Percentiles rank a stretch among this genome's conserved stretches.
Conservation (phyloP, 345 rosid genomes). For the Brassica rapa region DNA sequence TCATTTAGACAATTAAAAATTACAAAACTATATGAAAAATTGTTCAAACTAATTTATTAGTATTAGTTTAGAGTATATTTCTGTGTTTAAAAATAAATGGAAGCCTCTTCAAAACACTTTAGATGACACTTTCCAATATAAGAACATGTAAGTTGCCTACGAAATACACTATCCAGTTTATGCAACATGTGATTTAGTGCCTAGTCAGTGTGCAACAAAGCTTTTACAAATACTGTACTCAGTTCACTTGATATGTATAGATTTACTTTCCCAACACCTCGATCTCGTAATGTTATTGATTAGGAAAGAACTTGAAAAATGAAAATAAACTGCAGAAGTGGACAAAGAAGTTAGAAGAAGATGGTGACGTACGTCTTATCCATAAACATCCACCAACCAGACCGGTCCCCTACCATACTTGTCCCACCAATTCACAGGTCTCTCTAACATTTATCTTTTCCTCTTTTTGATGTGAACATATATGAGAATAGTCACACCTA, state of each 20-base stretch:
- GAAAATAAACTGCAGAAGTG: not conserved
- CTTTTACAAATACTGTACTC: not conserved
- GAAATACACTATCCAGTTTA: not conserved
- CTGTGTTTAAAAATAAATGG: not conserved
- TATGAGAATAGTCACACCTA: not conserved
- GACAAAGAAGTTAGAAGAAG: conserved; percentile 47
- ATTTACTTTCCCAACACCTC: not conserved
- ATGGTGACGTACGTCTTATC: conserved; percentile 69
- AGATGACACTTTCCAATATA: not conserved
- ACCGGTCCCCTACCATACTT: conserved; percentile 35
- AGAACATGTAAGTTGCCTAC: not conserved
- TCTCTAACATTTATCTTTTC: conserved; percentile 7
- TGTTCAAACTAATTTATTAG: not conserved
- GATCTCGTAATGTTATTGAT: not conserved
- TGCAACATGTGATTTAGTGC: not conserved
- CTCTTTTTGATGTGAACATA: not conserved
- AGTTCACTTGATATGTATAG: not conserved
- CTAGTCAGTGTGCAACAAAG: not conserved
- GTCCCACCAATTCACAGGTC: conserved; percentile 33
- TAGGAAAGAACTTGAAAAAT: not conserved
- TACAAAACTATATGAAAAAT: not conserved
- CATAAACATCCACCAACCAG: conserved; percentile 43
- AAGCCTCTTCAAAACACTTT: too few species aligned
- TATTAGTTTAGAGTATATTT: not conserved
- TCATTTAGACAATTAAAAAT: not conserved